Evolutionary conservation across 495 filamentous ascomycete species (phyloP).

Genomic region (Hypoxylon perforatum): DNA sequence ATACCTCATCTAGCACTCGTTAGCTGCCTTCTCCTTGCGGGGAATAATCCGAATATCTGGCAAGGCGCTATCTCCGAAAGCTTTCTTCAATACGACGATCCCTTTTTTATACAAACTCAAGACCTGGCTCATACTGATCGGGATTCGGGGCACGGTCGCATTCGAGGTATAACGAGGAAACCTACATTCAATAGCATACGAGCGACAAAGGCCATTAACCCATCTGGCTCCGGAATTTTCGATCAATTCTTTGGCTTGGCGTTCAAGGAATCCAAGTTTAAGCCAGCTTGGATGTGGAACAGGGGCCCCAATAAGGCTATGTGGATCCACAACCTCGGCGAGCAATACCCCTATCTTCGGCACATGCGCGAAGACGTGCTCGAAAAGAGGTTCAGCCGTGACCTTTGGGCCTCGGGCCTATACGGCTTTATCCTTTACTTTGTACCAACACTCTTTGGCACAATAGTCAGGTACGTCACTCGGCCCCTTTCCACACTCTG

Average conservation of each 20-base stretch:
- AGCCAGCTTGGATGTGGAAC: constrained; percentile 33
- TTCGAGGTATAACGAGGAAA: too few relatives aligned
- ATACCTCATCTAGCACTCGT: constrained; percentile 47
- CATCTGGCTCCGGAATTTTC: constrained; percentile 1
- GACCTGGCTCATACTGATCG: too few relatives aligned
- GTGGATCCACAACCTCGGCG: constrained; percentile 24
- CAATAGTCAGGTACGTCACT: constrained; percentile 1
- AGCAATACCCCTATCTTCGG: constrained; percentile 1
- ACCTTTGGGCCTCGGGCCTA: neutral
- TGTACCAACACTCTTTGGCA: neutral
- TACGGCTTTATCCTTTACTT: neutral
- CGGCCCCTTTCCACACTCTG: too few relatives aligned
- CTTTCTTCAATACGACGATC: neutral
- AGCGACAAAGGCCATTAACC: neutral
- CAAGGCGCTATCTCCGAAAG: neutral
- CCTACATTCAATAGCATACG: neutral
- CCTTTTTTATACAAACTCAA: too few relatives aligned
- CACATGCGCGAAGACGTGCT: neutral
- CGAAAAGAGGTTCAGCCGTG: neutral
- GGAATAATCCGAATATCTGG: constrained; percentile 44
- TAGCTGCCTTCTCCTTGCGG: constrained; percentile 44
- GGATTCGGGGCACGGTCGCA: too few relatives aligned
- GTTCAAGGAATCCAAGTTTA: constrained; percentile 14
- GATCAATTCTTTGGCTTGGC: constrained; percentile 32
- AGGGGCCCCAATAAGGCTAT: constrained; percentile 27